Conservation (phyloP, 495 filamentous ascomycete genomes). For the Trypethelium eluteriae region DNA sequence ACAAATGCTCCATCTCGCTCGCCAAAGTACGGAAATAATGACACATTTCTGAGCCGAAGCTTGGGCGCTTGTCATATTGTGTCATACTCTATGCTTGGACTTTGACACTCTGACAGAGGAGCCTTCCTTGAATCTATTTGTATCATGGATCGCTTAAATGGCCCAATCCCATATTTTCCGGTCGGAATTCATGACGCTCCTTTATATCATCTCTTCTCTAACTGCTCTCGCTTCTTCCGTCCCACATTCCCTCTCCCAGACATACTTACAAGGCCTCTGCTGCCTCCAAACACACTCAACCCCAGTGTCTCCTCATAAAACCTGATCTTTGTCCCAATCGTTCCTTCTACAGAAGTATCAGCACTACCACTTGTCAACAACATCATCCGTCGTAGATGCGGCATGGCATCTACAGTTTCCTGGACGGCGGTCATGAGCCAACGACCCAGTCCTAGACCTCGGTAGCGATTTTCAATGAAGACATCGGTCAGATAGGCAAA, state of each 20-base stretch:
- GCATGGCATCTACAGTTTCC: conserved; percentile 49
- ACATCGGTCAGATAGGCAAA: conserved; percentile 66
- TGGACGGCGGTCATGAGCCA: conserved; percentile 56
- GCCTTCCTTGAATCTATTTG: too few species aligned
- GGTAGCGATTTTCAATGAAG: conserved; percentile 49
- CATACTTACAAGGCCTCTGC: conserved; percentile 3
- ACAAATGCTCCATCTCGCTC: too few species aligned
- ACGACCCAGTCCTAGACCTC: conserved; percentile 52
- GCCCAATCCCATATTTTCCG: too few species aligned
- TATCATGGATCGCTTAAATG: too few species aligned
- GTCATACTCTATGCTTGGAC: neutral
- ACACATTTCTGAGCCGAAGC: too few species aligned
- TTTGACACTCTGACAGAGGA: neutral
- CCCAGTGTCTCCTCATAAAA: conserved; percentile 46
- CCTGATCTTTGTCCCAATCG: conserved; percentile 11
- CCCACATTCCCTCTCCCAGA: neutral
- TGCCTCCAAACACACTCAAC: conserved; percentile 34
- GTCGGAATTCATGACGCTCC: neutral
- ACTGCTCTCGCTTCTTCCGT: neutral
- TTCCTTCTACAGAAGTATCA: conserved; percentile 24
- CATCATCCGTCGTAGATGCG: conserved; percentile 48
- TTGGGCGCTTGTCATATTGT: too few species aligned
- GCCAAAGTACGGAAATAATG: too few species aligned
- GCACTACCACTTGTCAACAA: conserved; percentile 40
- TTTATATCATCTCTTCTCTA: neutral